Percentiles rank a stretch among this genome's conserved stretches.
Conservation (phyloP, 495 filamentous ascomycete genomes). For the Aspergillus panamensis region DNA sequence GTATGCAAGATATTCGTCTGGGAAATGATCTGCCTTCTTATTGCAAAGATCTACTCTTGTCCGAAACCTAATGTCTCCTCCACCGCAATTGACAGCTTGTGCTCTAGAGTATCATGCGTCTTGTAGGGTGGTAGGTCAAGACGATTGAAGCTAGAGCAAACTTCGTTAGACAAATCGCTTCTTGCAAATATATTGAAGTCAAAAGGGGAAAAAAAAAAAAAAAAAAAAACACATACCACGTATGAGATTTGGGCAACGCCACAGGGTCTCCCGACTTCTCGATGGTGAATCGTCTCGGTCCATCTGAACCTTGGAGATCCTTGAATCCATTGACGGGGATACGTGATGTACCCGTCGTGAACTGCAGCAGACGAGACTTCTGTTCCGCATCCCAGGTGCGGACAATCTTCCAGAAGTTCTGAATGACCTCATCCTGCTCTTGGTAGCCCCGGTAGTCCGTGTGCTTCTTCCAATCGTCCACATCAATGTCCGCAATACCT, state of each 20-base stretch:
- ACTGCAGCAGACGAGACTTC: conserved; percentile 93
- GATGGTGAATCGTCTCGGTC: conserved; percentile 92
- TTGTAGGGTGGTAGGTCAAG: conserved; percentile 96
- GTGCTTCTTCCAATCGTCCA: conserved; percentile 99
- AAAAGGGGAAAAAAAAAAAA: too few relatives aligned
- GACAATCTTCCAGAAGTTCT: conserved; percentile 98
- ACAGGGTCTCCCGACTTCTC: conserved; percentile 90
- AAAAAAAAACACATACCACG: conserved; percentile 79
- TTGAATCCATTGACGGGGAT: conserved; percentile 99
- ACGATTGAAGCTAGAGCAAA: conserved; percentile 77
- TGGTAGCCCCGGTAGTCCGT: conserved; percentile 99
- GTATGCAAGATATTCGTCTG: conserved; percentile 11
- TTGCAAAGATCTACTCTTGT: conserved; percentile 66
- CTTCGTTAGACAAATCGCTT: conserved; percentile 18
- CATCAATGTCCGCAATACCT: conserved; percentile 98
- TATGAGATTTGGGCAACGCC: conserved; percentile 95
- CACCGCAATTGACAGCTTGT: conserved; percentile 91
- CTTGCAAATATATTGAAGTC: neutral
- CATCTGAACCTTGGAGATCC: conserved; percentile 96
- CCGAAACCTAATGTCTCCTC: conserved; percentile 99
- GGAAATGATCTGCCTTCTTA: conserved; percentile 8
- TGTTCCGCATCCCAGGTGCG: conserved; percentile 97
- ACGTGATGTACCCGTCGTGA: conserved; percentile 93
- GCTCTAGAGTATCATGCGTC: conserved; percentile 72
- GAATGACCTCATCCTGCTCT: conserved; percentile 92